Evolutionary conservation across 768 basidiomycete species (phyloP), one percentile per base, ranked within the genome.

Genomic region (Dacryopinax primogenitus): DNA sequence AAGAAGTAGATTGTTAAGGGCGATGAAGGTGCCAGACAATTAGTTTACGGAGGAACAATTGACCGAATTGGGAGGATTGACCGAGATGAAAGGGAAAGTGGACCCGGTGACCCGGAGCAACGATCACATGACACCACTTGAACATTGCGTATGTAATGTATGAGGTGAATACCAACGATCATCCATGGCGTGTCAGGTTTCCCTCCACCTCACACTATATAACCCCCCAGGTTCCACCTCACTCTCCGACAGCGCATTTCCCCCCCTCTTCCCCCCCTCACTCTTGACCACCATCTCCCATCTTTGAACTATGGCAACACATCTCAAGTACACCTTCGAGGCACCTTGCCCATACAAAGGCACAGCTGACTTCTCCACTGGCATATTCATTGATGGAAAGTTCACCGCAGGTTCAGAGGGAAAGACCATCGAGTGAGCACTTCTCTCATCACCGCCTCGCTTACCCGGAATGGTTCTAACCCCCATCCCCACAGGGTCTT

Each of bases 381-480:
- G 88, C 33, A 70, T 90, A 64, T 90, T 84, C 78, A 88, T 92
- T 72, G 78, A 82, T 70, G 84, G 84, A 68, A 72, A 88, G 73
- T 91, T 82, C 70, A 76, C 82, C 15, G 82, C 84, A 35, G 83
- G 84, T 21, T 77, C 78, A 21, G 76, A 81, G 4, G 74, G 76
- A 1, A 80, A 77, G n/a, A 82, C 80, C n/a, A 85, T 90, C 71
- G 85, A 88, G 87, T 88, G 70, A 72, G 86, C n/a, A n/a, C n/a
- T n/a, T 73, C n/a, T 2, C 51, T 51, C 12, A 26, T 63, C 58
- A 11, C 35, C 47, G 35, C 21, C 33, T 30, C 32, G 33, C 44
- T 44, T 21, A 37, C 12, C 26, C 34, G 61, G 32, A 32, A 61
- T 30, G 32, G 32, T 62, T 37, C 64, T 44, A 36, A 23, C 44